Evolutionary conservation across 495 filamentous ascomycete genomes (phyloP).

Genomic region (Penicillium goetzii): DNA sequence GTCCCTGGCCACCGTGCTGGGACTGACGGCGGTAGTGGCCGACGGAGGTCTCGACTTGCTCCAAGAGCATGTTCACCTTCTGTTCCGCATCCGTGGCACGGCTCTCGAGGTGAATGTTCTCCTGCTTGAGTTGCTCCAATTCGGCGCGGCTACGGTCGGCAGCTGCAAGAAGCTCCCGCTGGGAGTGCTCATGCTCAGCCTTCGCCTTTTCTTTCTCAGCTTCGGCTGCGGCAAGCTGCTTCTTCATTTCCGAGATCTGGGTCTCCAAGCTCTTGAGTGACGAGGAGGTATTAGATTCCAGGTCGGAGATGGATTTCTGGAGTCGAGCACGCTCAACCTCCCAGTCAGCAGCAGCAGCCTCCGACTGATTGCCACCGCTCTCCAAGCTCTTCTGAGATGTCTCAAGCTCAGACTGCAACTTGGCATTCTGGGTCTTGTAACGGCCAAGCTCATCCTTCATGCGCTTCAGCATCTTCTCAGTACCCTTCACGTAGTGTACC

Average conservation of each 20-base stretch:
- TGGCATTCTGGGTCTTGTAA: conserved; percentile 83
- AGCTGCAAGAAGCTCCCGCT: conserved; percentile 59
- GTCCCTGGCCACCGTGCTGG: conserved; percentile 49
- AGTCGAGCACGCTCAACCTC: conserved; percentile 73
- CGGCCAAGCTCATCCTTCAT: conserved; percentile 95
- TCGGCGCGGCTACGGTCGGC: conserved; percentile 65
- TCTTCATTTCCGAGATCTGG: conserved; percentile 67
- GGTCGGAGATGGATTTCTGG: conserved; percentile 63
- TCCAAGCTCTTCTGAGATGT: conserved; percentile 50
- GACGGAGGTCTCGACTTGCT: conserved; percentile 91
- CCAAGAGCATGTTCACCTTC: conserved; percentile 87
- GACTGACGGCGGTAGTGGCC: conserved; percentile 91
- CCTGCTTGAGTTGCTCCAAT: conserved; percentile 77
- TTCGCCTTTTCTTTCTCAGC: conserved; percentile 69
- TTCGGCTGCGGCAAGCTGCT: conserved; percentile 64
- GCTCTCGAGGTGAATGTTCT: conserved; percentile 77
- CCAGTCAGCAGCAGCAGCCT: conserved; percentile 63
- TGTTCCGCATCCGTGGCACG: conserved; percentile 89
- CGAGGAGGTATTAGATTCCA: conserved; percentile 68
- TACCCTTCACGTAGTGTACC: conserved; percentile 98
- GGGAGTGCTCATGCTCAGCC: conserved; percentile 57
- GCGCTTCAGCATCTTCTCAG: conserved; percentile 97
- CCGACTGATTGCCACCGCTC: conserved; percentile 35
- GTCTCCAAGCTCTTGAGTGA: conserved; percentile 69
- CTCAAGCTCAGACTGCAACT: conserved; percentile 78